Percentiles rank a stretch among this genome's conserved stretches.
Conservation (phyloP, 2,329 filamentous ascomycete genomes). For the Colletotrichum sp. region DNA sequence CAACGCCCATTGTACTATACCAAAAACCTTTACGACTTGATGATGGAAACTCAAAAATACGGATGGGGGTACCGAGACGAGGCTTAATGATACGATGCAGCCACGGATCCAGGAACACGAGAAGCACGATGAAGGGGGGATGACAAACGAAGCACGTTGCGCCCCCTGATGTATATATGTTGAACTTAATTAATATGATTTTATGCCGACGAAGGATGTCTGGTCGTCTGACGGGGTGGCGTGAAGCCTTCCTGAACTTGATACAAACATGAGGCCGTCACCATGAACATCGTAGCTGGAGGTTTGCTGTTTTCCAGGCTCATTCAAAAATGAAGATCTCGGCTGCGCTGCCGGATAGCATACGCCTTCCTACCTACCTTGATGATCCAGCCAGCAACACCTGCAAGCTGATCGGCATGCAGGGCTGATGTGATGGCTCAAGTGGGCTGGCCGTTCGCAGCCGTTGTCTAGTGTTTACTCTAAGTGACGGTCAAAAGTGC, state of each 20-base stretch:
- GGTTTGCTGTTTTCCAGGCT: too few species aligned
- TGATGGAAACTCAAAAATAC: not conserved
- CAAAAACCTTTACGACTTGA: not conserved
- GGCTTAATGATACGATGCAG: constrained; percentile 4
- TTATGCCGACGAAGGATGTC: not conserved
- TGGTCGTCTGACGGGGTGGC: not conserved
- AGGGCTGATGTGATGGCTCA: not conserved
- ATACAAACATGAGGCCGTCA: too few species aligned
- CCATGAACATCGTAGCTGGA: not conserved
- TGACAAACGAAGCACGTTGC: not conserved
- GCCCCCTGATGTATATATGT: not conserved
- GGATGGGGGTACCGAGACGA: not conserved
- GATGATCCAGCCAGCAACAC: not conserved
- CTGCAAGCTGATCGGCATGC: not conserved
- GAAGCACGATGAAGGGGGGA: not conserved
- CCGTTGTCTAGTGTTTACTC: not conserved
- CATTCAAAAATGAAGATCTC: not conserved
- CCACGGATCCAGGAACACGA: not conserved
- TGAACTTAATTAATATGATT: not conserved
- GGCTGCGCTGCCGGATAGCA: rapidly evolving
- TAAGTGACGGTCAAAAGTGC: not conserved
- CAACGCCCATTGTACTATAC: not conserved
- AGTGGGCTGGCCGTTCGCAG: not conserved
- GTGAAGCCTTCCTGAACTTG: not conserved
- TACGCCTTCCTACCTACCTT: not conserved